phyloP scores from a whole-genome alignment of 441 rosid species.

The Jatropha podagrica region DNA sequence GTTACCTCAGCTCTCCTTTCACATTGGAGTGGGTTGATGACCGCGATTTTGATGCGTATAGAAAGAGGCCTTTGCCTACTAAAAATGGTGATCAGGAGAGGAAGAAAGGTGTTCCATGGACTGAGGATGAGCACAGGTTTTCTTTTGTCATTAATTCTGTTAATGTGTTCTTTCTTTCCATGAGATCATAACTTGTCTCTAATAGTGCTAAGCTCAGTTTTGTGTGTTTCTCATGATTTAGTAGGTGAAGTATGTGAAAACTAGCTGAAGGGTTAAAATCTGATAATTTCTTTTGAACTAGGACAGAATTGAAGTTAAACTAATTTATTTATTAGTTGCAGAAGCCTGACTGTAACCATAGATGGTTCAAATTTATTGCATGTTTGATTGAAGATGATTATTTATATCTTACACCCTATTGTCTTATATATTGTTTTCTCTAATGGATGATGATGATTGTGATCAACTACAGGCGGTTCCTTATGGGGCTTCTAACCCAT shows the following conservation, averaged over 20 bases:
- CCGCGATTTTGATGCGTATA: slow-evolving; percentile 41
- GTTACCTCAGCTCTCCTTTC: slow-evolving; percentile 58
- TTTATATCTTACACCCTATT: too few species aligned
- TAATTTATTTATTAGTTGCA: neutral
- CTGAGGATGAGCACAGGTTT: slow-evolving; percentile 94
- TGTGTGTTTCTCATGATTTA: neutral
- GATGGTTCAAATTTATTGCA: too few species aligned
- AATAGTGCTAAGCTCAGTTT: neutral
- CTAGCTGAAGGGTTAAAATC: neutral
- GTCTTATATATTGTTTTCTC: too few species aligned
- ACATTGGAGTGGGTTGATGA: slow-evolving; percentile 40
- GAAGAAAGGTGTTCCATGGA: slow-evolving; percentile 99
- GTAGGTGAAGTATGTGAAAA: neutral
- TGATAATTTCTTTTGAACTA: too few species aligned
- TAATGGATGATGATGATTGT: slow-evolving; percentile 22
- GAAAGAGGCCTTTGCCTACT: slow-evolving; percentile 52
- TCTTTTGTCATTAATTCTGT: too few species aligned
- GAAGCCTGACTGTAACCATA: too few species aligned
- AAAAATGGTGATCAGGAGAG: slow-evolving; percentile 72
- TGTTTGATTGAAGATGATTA: too few species aligned
- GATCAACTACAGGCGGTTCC: slow-evolving; percentile 59
- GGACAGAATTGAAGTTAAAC: neutral
- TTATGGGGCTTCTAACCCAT: slow-evolving; percentile 79
- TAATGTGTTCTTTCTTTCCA: too few species aligned
- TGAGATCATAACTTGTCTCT: neutral